Base-by-base conservation (phyloP, 768 basidiomycete species). In the Boletellus sp. region DNA sequence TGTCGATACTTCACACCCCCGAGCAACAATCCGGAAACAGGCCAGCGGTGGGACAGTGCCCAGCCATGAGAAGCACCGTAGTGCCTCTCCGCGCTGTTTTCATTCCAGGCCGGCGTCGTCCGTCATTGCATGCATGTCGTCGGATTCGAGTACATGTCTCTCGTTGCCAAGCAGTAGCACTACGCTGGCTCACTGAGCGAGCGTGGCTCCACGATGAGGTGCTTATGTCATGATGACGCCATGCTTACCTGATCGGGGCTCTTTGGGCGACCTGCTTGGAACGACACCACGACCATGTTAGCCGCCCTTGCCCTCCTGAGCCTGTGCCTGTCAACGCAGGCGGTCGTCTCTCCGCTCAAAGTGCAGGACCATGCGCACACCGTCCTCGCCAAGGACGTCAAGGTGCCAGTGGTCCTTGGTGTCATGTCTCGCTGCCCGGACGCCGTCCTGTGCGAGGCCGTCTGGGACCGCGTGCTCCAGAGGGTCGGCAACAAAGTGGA, bases 361-460 rank as follows among this genome's bases (percentile, higher is more conserved):
- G 56, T 62, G 23, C 69, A 68, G 26, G 54, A 62, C 32, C 39
- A 26, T 16, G 32, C 57, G 6, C 56, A 59, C 23, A 43, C 42
- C 13, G 13, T 40, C 39, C 16, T 58, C 20, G 24, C 53, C 19
- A 50, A 53, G 40, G 54, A 61, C 48, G 57, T 67, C 47, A 77
- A 76, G 61, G 81, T 82, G 17, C 76, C 75, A 19, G 72, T 83
- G 19, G 65, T 72, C 11, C 65, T 83, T 34, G 80, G 79, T 35
- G 84, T 85, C 51, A 84, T 84, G 85, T 82, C 79, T 47, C 73
- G 76, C 22, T 86, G 92, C 63, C 90, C 91, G 0, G 92, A 95
- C 62, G 91, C 93, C 36, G 64, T 90, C 33, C 58, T 88, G 12
- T 94, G 91, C 63, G 93, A 95, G 67, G 70, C 76, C 6, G 72